These are phyloP conservation scores for Fulvia fulva DNA, from an alignment of 2,329 filamentous ascomycete genomes.

Conservation along the genomic window DNA sequence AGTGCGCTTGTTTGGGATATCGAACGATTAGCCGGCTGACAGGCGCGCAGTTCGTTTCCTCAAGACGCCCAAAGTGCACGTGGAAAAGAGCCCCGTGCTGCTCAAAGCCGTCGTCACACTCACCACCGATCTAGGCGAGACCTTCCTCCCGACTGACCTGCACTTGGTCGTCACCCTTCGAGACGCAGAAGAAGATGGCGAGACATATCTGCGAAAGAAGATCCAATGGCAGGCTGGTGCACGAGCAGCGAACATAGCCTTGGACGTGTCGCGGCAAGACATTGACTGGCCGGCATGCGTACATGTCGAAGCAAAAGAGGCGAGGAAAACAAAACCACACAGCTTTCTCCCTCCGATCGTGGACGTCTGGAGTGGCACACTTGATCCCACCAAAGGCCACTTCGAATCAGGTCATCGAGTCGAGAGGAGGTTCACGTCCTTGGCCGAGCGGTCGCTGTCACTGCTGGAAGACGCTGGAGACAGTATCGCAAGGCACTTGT, in stretches of 20 bases:
- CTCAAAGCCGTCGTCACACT: slow-evolving; percentile 57
- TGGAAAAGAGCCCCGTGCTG: slow-evolving; percentile 37
- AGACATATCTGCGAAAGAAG: slow-evolving; percentile 41
- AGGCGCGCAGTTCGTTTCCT: slow-evolving; percentile 55
- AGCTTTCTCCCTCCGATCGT: slow-evolving; percentile 43
- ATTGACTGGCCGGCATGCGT: slow-evolving; percentile 39
- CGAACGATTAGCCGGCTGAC: slow-evolving; percentile 1
- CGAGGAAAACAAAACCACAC: slow-evolving; percentile 30
- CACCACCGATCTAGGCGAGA: slow-evolving; percentile 66
- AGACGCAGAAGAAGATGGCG: slow-evolving; percentile 29
- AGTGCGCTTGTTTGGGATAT: neutral
- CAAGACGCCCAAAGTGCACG: slow-evolving; percentile 54
- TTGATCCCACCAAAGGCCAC: slow-evolving; percentile 37
- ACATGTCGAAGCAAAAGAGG: slow-evolving; percentile 38
- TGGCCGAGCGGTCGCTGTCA: slow-evolving; percentile 38
- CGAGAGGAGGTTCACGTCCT: slow-evolving; percentile 51
- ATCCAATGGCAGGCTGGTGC: slow-evolving; percentile 44
- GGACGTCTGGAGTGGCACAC: slow-evolving; percentile 54
- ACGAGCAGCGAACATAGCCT: slow-evolving; percentile 41
- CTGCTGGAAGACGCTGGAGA: slow-evolving; percentile 70
- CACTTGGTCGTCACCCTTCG: slow-evolving; percentile 41
- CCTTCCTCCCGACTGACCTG: slow-evolving; percentile 52
- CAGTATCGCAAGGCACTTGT: slow-evolving; percentile 68
- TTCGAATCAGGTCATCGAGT: slow-evolving; percentile 50
- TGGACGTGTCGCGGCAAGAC: slow-evolving; percentile 40